These are phyloP conservation scores for Puccinellia tenuiflora DNA, from an alignment of 176 grass and related monocot genomes.

Conservation along the genomic window DNA sequence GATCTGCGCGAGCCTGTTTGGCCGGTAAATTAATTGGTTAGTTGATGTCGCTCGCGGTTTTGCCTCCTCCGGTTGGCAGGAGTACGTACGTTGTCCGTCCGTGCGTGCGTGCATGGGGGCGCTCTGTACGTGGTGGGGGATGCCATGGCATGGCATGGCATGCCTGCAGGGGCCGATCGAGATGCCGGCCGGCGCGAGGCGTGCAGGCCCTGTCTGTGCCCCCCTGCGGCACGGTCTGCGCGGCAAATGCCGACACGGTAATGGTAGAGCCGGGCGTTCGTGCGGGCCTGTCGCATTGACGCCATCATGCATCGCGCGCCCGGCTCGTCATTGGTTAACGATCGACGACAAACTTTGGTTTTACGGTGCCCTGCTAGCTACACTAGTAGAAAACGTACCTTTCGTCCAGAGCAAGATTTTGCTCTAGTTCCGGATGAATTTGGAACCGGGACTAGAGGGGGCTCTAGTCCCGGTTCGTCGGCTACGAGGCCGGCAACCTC, in stretches of 20 bases:
- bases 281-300: conserved; percentile 11
- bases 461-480: too few species aligned
- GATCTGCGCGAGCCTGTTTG: neutral
- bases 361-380: too few species aligned
- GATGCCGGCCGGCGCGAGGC: too few species aligned
- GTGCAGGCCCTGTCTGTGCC: too few species aligned
- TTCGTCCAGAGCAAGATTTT: too few species aligned
- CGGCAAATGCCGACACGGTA: neutral
- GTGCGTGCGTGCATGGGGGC: neutral
- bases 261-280: neutral
- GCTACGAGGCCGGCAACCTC: too few species aligned
- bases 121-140: neutral
- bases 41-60: neutral
- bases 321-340: neutral
- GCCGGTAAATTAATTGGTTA: neutral
- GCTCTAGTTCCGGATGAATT: too few species aligned
- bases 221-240: neutral
- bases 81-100: too few species aligned
- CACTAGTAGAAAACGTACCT: too few species aligned
- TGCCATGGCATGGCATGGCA: neutral
- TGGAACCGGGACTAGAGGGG: too few species aligned
- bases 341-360: neutral
- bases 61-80: neutral
- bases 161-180: too few species aligned
- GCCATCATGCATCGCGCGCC: conserved; percentile 11